Evolutionary conservation across 176 grass and related monocot genomes (phyloP).

Genomic region (Lolium rigidum): DNA sequence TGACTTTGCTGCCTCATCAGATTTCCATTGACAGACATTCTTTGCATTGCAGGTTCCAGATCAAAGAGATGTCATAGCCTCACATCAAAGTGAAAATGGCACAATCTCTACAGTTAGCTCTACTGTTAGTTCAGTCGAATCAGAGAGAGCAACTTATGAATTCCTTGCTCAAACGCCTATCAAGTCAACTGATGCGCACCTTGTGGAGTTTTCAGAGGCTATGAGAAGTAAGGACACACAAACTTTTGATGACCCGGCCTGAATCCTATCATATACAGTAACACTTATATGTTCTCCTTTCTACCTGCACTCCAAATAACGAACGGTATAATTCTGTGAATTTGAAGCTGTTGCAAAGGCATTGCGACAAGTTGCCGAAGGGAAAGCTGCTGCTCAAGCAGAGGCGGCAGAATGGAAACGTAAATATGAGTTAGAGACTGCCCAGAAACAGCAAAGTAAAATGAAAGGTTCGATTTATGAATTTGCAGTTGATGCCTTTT

Average conservation of each 20-base stretch:
- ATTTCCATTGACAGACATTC: conserved; percentile 14
- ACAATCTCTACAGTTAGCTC: conserved; percentile 44
- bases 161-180: conserved; percentile 78
- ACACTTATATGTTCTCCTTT: conserved; percentile 10
- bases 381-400: conserved; percentile 88
- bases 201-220: conserved; percentile 95
- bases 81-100: conserved; percentile 62
- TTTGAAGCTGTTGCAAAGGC: conserved; percentile 95
- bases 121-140: conserved; percentile 55
- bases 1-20: not conserved
- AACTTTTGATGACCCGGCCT: conserved; percentile 20
- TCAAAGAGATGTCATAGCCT: conserved; percentile 46
- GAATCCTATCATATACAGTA: conserved; percentile 19
- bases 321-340: conserved; percentile 31
- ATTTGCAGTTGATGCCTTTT: conserved; percentile 10
- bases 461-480: conserved; percentile 62
- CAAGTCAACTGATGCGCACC: conserved; percentile 87
- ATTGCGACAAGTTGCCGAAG: conserved; percentile 83
- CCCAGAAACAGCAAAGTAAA: conserved; percentile 60
- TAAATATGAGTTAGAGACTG: conserved; percentile 88
- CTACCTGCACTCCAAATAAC: conserved; percentile 33
- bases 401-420: conserved; percentile 92
- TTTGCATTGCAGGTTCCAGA: conserved; percentile 59
- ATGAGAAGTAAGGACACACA: conserved; percentile 79
- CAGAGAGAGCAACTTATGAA: conserved; percentile 73